Base-by-base conservation (phyloP, 179 eudicot species). In the Patellifolia procumbens region DNA sequence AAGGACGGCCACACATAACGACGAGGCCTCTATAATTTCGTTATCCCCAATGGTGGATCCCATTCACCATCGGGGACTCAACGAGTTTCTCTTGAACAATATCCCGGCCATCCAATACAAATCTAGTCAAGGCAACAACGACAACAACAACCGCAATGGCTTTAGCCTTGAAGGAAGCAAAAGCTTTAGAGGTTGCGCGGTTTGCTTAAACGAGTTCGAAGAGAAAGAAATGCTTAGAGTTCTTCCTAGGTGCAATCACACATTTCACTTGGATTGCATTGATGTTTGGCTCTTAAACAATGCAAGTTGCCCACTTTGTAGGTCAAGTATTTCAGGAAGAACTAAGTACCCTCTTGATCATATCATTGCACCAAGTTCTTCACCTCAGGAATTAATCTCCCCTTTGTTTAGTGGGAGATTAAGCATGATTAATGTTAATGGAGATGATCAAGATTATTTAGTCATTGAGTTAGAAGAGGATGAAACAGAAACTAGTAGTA, bases 281-380 rank as follows among this genome's bases (percentile, higher is more conserved):
- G 88, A 85, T 66, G 75, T 85, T 28, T 85, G 88, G 88, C 80
- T 85, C 11, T 8, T 82, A 37, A 85, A 75, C 74, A 85, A 85
- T 62, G 88, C 88, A 26, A 85, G 83, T 65, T 85, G 88, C 45
- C 88, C 88, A 1, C 88, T 85, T 56, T 85, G 86, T 58, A 75
- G 82, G 60, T 76, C 78, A 68, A 85, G 85, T 68, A 91, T 92
- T 72, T 89, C 93, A 0, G 95, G 92, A 0, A 53, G 78, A 45
- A 81, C 81, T 2, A 82, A 73, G 34, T 79, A 79, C 66, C 87
- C 85, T n/a, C 65, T 81, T 13, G 90, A 89, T 64, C 87, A 69
- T 34, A 87, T 90, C 49, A 78, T 83, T 31, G 95, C 97, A 0
- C 97, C 97, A 1, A 92, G 77, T 49, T 92, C 97, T 49, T 92